These are phyloP conservation scores for Tillandsia fasciculata DNA, from an alignment of 176 grass and related monocot genomes.

Conservation along the genomic window DNA sequence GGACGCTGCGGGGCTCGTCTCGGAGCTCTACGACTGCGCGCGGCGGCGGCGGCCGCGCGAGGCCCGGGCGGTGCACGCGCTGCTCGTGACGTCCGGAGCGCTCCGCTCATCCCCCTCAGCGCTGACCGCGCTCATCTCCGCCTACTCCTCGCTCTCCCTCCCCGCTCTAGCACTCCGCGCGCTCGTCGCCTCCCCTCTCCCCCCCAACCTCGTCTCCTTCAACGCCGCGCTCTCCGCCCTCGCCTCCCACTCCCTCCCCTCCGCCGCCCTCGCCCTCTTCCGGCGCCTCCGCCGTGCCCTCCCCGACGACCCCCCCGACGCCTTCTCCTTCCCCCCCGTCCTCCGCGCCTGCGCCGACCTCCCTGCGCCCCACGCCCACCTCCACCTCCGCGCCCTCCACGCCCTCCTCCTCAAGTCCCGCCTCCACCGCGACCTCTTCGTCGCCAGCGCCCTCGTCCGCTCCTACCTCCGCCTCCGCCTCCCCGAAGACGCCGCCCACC, in stretches of 20 bases:
- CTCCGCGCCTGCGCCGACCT: constrained; percentile 20
- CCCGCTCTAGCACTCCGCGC: constrained; percentile 19
- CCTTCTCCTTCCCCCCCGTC: constrained; percentile 13
- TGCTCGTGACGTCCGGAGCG: constrained; percentile 36
- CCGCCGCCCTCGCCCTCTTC: constrained; percentile 35
- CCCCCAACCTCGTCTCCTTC: constrained; percentile 42
- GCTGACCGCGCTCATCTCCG: constrained; percentile 18
- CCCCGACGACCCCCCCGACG: constrained; percentile 12
- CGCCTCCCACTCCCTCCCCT: constrained; percentile 38
- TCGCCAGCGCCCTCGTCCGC: constrained; percentile 41
- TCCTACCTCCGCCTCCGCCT: constrained; percentile 27
- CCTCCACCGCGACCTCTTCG: constrained; percentile 34
- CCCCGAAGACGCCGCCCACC: constrained; percentile 32
- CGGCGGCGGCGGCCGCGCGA: constrained; percentile 1
- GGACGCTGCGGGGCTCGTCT: not conserved
- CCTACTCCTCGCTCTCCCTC: constrained; percentile 17
- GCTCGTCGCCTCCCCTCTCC: constrained; percentile 9
- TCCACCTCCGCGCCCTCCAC: constrained; percentile 33
- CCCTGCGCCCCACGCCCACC: not conserved
- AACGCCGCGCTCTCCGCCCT: constrained; percentile 44
- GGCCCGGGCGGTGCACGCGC: constrained; percentile 11
- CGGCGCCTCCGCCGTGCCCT: constrained; percentile 29
- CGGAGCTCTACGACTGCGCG: constrained; percentile 15
- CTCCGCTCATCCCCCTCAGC: constrained; percentile 48
- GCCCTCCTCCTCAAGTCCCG: constrained; percentile 24